Evolutionary conservation across 2,329 filamentous ascomycete genomes (phyloP).

Genomic region (Colletotrichum sp.): DNA sequence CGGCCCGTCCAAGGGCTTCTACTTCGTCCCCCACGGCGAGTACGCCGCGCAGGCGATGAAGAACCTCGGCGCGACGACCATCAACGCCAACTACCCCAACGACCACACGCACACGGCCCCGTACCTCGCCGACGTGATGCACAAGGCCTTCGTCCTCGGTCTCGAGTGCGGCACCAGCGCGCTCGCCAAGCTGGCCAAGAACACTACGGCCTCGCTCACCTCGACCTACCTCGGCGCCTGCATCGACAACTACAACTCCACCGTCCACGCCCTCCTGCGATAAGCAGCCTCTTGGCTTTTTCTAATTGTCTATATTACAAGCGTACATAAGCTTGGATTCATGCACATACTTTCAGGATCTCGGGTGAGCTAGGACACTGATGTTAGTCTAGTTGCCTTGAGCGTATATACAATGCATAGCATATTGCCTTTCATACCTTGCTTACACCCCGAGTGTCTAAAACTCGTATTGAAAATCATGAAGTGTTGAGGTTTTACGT

Average conservation of each 20-base stretch:
- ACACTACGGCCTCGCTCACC: conserved; percentile 35
- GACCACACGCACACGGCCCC: conserved; percentile 69
- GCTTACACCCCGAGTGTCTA: neutral
- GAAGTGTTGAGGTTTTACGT: neutral
- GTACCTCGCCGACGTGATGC: conserved; percentile 58
- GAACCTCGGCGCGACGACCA: conserved; percentile 50
- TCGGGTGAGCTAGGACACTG: neutral
- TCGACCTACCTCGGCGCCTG: conserved; percentile 32
- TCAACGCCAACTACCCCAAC: conserved; percentile 59
- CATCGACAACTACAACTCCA: conserved; percentile 24
- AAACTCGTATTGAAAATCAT: neutral
- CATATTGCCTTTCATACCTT: neutral
- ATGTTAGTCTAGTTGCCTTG: neutral
- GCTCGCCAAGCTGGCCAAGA: conserved; percentile 36
- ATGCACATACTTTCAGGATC: neutral
- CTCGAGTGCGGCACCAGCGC: conserved; percentile 53
- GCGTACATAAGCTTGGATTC: neutral
- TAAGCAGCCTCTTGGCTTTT: neutral
- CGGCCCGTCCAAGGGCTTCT: conserved; percentile 43
- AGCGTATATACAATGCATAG: neutral
- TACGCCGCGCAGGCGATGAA: conserved; percentile 61
- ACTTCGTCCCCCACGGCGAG: conserved; percentile 65
- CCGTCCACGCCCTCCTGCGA: conserved; percentile 16
- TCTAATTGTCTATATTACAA: neutral
- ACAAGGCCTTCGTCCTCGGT: conserved; percentile 62